phyloP scores from a whole-genome alignment of 2,329 filamentous ascomycete genomes.

The Penicillium polonicum region DNA sequence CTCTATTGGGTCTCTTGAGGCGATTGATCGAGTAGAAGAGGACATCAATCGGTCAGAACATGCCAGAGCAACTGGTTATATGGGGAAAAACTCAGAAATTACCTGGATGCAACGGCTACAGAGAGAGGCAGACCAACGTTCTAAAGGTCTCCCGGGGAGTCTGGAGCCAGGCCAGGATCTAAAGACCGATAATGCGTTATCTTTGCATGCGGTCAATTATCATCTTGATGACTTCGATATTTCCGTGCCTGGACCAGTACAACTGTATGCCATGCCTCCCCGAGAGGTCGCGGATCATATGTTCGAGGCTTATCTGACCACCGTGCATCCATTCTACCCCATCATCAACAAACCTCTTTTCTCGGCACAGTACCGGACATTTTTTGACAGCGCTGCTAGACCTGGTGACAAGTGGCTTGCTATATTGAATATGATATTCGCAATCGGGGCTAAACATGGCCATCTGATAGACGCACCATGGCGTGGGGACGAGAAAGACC shows the following conservation, averaged over 20 bases:
- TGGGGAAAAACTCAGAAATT: slow-evolving; percentile 49
- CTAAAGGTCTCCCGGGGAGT: slow-evolving; percentile 28
- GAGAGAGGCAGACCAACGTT: slow-evolving; percentile 38
- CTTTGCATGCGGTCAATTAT: slow-evolving; percentile 40
- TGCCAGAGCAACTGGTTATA: slow-evolving; percentile 42
- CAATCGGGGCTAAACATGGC: slow-evolving; percentile 45
- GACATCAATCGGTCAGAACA: slow-evolving; percentile 42
- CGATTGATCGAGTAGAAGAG: slow-evolving; percentile 47
- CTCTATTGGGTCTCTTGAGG: slow-evolving; percentile 45
- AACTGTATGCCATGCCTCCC: slow-evolving; percentile 44
- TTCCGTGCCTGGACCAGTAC: slow-evolving; percentile 40
- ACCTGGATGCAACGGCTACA: slow-evolving; percentile 48
- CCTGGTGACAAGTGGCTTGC: slow-evolving; percentile 45
- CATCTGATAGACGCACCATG: slow-evolving; percentile 45
- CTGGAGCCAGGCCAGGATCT: slow-evolving; percentile 26
- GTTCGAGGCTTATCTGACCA: slow-evolving; percentile 44
- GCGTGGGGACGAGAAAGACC: slow-evolving; percentile 44
- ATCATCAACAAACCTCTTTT: slow-evolving; percentile 46
- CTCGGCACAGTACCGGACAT: slow-evolving; percentile 41
- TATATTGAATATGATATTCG: slow-evolving; percentile 49
- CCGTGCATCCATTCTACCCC: slow-evolving; percentile 46
- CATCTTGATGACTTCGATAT: slow-evolving; percentile 48
- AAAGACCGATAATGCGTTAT: slow-evolving; percentile 33
- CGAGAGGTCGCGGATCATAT: slow-evolving; percentile 42
- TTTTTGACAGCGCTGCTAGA: slow-evolving; percentile 36